phyloP scores from a whole-genome alignment of 1,139 yeast species.

The Candida dubliniensis region DNA sequence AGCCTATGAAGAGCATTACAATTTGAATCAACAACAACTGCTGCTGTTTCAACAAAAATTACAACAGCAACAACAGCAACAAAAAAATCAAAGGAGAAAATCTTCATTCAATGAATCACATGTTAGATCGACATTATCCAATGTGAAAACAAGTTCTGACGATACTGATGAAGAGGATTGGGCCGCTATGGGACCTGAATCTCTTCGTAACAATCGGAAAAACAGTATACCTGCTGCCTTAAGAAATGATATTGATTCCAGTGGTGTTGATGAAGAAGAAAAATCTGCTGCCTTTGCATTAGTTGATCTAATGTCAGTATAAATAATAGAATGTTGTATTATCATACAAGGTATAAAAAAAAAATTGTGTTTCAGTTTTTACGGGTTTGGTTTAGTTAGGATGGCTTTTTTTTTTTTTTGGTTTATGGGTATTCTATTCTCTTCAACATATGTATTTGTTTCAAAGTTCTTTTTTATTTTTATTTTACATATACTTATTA shows the following conservation, averaged over 20 bases:
- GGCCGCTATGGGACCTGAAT: constrained; percentile 82
- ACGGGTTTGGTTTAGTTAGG: background rate
- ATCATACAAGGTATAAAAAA: too few species aligned
- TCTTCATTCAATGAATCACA: constrained; percentile 49
- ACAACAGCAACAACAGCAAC: constrained; percentile 17
- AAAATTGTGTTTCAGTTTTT: background rate
- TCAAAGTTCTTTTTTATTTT: too few species aligned
- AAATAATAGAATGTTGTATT: constrained; percentile 1
- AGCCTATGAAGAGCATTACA: constrained; percentile 4
- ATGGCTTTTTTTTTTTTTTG: background rate
- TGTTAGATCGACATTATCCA: constrained; percentile 39
- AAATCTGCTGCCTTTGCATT: constrained; percentile 62
- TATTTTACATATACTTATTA: too few species aligned
- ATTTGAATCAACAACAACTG: background rate
- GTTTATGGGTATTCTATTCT: too few species aligned
- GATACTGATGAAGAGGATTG: constrained; percentile 94
- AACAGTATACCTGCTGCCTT: constrained; percentile 5
- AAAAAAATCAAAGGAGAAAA: constrained; percentile 30
- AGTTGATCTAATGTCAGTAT: constrained; percentile 47
- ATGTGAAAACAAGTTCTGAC: constrained; percentile 8
- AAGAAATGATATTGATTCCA: constrained; percentile 9
- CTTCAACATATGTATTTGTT: too few species aligned
- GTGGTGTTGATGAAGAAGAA: constrained; percentile 33
- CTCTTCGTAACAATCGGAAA: constrained; percentile 38
- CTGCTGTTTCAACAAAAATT: constrained; percentile 6